Percentiles rank a stretch among this genome's conserved stretches.
These are phyloP conservation scores for Pleurotus eryngii DNA, from an alignment of 768 basidiomycete genomes.

Conservation along the genomic window DNA sequence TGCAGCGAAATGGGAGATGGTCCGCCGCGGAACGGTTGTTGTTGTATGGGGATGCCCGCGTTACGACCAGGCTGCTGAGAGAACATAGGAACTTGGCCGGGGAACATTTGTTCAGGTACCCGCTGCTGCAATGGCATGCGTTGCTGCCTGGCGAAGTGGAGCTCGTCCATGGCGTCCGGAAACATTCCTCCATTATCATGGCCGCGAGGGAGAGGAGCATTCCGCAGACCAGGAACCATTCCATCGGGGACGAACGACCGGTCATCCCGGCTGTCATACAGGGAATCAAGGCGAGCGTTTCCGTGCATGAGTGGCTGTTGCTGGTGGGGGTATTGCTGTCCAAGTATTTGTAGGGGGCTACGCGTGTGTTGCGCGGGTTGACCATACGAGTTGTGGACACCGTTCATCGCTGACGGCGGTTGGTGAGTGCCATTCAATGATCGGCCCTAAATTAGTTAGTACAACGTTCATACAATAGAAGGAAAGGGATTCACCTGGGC, in stretches of 20 bases:
- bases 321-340: constrained; percentile 29
- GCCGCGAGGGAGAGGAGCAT: constrained; percentile 57
- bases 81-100: constrained; percentile 46
- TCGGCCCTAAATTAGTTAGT: constrained; percentile 22
- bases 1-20: constrained; percentile 58
- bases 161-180: constrained; percentile 59
- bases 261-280: constrained; percentile 78
- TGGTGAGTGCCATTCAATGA: constrained; percentile 22
- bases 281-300: constrained; percentile 55
- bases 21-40: constrained; percentile 64
- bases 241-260: constrained; percentile 80
- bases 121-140: constrained; percentile 50
- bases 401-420: constrained; percentile 17
- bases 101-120: constrained; percentile 54
- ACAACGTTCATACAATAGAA: neutral
- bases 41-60: constrained; percentile 53
- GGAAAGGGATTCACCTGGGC: constrained; percentile 52
- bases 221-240: constrained; percentile 80
- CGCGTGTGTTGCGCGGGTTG: constrained; percentile 26
- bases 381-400: constrained; percentile 27
- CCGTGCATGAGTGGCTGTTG: constrained; percentile 42
- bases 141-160: constrained; percentile 62
- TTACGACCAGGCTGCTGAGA: constrained; percentile 54
- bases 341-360: constrained; percentile 31
- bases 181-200: constrained; percentile 54